Evolutionary conservation across 192 early-diverging fungal genomes (phyloP).

Genomic region (Backusella macrospora): DNA sequence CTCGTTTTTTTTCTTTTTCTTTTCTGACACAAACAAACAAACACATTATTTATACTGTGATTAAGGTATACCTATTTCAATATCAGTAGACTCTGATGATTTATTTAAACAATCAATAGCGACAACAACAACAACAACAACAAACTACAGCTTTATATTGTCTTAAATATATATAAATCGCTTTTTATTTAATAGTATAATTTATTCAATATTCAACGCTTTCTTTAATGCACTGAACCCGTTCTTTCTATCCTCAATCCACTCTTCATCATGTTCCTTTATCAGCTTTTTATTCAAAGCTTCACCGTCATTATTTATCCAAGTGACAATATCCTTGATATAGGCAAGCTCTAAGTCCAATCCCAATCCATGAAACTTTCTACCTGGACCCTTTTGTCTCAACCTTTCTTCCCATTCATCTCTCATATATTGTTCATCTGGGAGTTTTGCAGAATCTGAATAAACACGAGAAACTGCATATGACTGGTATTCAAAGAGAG

Average conservation of each 20-base stretch:
- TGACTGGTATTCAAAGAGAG: conserved; percentile 61
- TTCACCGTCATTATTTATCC: background rate
- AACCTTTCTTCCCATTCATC: background rate
- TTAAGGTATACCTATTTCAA: too few species aligned
- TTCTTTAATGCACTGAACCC: background rate
- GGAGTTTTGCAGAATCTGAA: background rate
- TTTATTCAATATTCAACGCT: background rate
- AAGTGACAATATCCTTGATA: background rate
- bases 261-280: background rate
- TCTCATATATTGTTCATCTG: background rate
- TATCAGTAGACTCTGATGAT: too few species aligned
- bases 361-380: background rate
- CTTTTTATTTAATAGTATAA: background rate
- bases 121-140: too few species aligned
- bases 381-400: background rate
- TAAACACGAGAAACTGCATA: conserved; percentile 41
- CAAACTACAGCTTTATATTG: too few species aligned
- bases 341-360: background rate
- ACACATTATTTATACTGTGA: too few species aligned
- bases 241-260: background rate
- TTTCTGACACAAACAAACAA: too few species aligned
- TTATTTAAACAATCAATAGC: too few species aligned
- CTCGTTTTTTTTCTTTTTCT: too few species aligned
- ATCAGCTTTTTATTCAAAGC: background rate
- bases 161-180: background rate